Conservation (phyloP, 208 protist species). For the Strigomonas culicis region DNA sequence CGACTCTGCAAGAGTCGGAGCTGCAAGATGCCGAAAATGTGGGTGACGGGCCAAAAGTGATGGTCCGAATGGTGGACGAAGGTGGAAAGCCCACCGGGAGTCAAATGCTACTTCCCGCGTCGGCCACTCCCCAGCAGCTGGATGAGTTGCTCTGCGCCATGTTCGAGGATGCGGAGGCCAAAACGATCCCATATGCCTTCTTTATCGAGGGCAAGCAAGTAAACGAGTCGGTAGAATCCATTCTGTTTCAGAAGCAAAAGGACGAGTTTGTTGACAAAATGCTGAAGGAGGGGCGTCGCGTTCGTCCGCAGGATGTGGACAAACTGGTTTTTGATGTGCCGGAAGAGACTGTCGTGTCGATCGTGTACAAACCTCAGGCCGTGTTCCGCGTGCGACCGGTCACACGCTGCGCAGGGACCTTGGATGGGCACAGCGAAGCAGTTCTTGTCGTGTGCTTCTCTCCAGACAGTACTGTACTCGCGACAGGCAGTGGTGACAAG, state of each 20-base stretch:
- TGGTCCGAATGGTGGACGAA: slow-evolving; percentile 88
- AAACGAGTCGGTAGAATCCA: slow-evolving; percentile 76
- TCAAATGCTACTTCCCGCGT: slow-evolving; percentile 91
- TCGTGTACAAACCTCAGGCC: slow-evolving; percentile 95
- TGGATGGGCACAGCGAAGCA: slow-evolving; percentile 95
- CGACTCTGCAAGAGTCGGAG: slow-evolving; percentile 49
- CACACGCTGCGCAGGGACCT: slow-evolving; percentile 90
- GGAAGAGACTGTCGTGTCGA: slow-evolving; percentile 83
- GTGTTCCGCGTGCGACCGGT: slow-evolving; percentile 96
- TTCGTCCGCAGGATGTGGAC: slow-evolving; percentile 76
- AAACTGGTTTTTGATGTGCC: slow-evolving; percentile 69
- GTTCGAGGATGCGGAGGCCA: slow-evolving; percentile 62
- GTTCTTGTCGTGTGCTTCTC: slow-evolving; percentile 94
- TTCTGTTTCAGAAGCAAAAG: slow-evolving; percentile 74
- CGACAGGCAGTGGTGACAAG: slow-evolving; percentile 94
- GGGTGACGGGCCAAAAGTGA: slow-evolving; percentile 48
- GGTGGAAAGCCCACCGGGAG: slow-evolving; percentile 81
- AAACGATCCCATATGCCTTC: slow-evolving; percentile 94
- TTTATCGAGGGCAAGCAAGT: slow-evolving; percentile 95
- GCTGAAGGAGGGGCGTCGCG: slow-evolving; percentile 79
- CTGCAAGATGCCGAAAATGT: slow-evolving; percentile 26
- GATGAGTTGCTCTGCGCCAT: slow-evolving; percentile 83
- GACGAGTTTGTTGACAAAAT: slow-evolving; percentile 71
- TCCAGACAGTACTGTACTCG: slow-evolving; percentile 93
- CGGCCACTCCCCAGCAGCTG: slow-evolving; percentile 84